Evolutionary conservation across 2,329 filamentous ascomycete species (phyloP).

Genomic region (Purpureocillium takamizusanense): DNA sequence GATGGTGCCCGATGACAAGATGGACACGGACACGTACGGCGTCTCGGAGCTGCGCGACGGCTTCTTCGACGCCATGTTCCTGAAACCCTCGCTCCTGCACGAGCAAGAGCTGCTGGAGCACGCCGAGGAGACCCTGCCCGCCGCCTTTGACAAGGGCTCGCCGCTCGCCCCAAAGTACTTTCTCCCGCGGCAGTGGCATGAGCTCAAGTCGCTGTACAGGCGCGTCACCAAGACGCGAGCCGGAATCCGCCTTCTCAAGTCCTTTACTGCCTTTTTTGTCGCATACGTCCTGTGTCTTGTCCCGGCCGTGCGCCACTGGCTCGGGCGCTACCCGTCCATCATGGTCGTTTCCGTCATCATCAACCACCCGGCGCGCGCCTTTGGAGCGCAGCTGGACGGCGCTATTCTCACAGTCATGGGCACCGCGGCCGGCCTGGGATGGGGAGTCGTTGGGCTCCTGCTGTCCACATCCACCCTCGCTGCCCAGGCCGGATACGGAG

Average conservation of each 20-base stretch:
- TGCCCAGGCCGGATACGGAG: conserved; percentile 40
- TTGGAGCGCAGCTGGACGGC: conserved; percentile 50
- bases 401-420: conserved; percentile 42
- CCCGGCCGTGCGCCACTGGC: conserved; percentile 34
- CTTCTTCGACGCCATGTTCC: conserved; percentile 39
- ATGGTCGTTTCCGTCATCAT: conserved; percentile 47
- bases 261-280: conserved; percentile 47
- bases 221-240: conserved; percentile 37
- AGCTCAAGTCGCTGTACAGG: conserved; percentile 27
- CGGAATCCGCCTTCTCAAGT: conserved; percentile 42
- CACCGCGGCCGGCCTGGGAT: conserved; percentile 42
- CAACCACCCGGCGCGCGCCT: conserved; percentile 46
- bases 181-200: conserved; percentile 36
- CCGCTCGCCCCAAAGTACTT: conserved; percentile 38
- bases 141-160: conserved; percentile 33
- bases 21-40: conserved; percentile 31
- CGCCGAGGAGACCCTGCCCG: conserved; percentile 35
- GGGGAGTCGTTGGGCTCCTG: conserved; percentile 44
- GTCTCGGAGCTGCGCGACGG: conserved; percentile 34
- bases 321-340: conserved; percentile 46
- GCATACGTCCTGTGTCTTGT: conserved; percentile 48
- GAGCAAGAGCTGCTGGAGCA: conserved; percentile 28
- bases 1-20: conserved; percentile 22
- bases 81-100: conserved; percentile 29
- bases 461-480: conserved; percentile 39